Conservation (phyloP, 2,329 filamentous ascomycete species). For the Plenodomus tracheiphilus region DNA sequence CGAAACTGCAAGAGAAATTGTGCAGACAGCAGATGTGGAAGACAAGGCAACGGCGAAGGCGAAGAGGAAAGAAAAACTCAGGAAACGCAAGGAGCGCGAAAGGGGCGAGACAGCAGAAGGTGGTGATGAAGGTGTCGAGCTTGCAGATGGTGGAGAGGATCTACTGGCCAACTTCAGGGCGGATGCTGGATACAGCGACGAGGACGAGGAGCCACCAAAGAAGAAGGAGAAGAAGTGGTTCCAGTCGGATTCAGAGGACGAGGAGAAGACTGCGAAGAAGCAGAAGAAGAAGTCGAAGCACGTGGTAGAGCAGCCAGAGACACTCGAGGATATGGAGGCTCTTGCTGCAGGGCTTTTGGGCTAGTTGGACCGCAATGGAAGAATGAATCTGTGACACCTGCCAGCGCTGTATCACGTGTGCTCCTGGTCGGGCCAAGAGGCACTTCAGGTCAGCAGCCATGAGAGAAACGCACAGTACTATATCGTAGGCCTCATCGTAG, state of each 20-base stretch:
- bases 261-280: slow-evolving; percentile 44
- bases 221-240: slow-evolving; percentile 82
- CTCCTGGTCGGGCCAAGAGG: too few species aligned
- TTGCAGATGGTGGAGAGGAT: slow-evolving; percentile 43
- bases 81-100: slow-evolving; percentile 72
- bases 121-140: slow-evolving; percentile 28
- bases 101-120: slow-evolving; percentile 49
- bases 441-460: too few species aligned
- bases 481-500: too few species aligned
- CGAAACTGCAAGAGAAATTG: slow-evolving; percentile 71
- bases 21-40: slow-evolving; percentile 73
- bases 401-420: too few species aligned
- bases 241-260: slow-evolving; percentile 65
- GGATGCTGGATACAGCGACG: slow-evolving; percentile 45
- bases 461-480: too few species aligned
- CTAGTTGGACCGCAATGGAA: slow-evolving; percentile 11
- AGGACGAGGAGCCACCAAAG: slow-evolving; percentile 48
- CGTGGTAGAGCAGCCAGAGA: slow-evolving; percentile 72
- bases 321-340: slow-evolving; percentile 76
- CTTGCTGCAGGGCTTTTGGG: slow-evolving; percentile 72
- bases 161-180: slow-evolving; percentile 49
- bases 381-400: too few species aligned
- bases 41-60: slow-evolving; percentile 82
- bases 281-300: slow-evolving; percentile 55
- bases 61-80: slow-evolving; percentile 75